These are phyloP conservation scores for Haplographium delicatum DNA, from an alignment of 495 filamentous ascomycete species.

Conservation along the genomic window DNA sequence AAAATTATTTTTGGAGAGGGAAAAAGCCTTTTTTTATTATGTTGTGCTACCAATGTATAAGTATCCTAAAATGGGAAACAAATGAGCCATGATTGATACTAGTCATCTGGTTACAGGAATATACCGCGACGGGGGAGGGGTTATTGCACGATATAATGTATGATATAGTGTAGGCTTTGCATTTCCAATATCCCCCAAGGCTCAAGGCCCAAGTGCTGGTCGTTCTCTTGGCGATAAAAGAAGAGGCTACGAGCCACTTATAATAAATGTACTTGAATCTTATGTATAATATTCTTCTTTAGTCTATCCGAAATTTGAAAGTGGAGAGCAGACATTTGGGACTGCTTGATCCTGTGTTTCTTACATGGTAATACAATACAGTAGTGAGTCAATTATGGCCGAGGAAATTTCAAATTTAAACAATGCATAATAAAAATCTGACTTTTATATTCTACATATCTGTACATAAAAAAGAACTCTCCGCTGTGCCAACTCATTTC, in stretches of 20 bases:
- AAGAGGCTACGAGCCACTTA: too few relatives aligned
- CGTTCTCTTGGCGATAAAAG: too few relatives aligned
- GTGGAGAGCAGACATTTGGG: too few relatives aligned
- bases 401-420: too few relatives aligned
- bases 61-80: not conserved
- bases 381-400: too few relatives aligned
- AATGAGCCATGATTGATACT: not conserved
- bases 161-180: not conserved
- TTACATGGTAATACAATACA: too few relatives aligned
- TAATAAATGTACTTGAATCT: too few relatives aligned
- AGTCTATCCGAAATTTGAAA: too few relatives aligned
- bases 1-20: not conserved
- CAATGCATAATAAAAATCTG: constrained; percentile 1
- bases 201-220: not conserved
- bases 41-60: not conserved
- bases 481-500: constrained; percentile 4
- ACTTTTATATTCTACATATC: constrained; percentile 24
- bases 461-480: constrained; percentile 14
- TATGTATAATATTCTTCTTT: too few relatives aligned
- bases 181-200: not conserved
- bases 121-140: not conserved
- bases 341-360: too few relatives aligned
- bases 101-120: not conserved
- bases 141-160: not conserved
- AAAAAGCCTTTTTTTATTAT: not conserved